Evolutionary conservation across 1,139 yeast species (phyloP).

Genomic region (Protomyces inouyei): DNA sequence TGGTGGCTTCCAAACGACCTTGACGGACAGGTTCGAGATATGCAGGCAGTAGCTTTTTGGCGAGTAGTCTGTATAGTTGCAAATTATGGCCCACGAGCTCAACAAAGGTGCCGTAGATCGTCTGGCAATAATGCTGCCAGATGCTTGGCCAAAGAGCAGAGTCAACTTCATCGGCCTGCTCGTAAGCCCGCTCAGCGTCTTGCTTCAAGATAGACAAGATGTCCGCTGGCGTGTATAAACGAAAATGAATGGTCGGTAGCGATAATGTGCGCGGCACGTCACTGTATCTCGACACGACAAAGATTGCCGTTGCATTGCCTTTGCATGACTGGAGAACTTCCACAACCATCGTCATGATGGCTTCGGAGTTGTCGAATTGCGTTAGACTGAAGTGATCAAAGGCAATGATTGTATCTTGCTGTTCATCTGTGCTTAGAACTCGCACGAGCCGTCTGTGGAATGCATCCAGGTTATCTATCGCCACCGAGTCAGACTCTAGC

Average conservation of each 20-base stretch:
- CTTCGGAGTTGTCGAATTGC: constrained; percentile 1
- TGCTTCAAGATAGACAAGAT: not conserved
- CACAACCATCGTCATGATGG: not conserved
- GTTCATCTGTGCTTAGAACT: not conserved
- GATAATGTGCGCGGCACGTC: constrained; percentile 1
- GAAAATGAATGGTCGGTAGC: constrained; percentile 3
- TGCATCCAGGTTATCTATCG: constrained; percentile 1
- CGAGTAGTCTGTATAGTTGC: constrained; percentile 3
- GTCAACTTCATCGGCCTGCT: not conserved
- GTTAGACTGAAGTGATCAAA: constrained; percentile 4
- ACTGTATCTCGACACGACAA: not conserved
- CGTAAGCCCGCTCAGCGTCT: not conserved
- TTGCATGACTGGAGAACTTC: not conserved
- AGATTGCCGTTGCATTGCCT: not conserved
- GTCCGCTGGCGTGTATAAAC: not conserved
- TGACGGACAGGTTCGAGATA: constrained; percentile 17
- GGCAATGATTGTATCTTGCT: not conserved
- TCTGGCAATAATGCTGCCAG: constrained; percentile 3
- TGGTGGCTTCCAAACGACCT: constrained; percentile 4
- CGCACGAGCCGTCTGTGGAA: not conserved
- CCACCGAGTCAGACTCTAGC: not conserved
- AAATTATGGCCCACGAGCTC: constrained; percentile 13
- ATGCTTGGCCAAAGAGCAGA: constrained; percentile 7
- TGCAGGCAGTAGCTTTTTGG: constrained; percentile 8
- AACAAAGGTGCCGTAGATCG: not conserved